Percentiles rank a stretch among this genome's conserved stretches.
Conservation (phyloP, 148 eudicot species). For the Rheum nobile region DNA sequence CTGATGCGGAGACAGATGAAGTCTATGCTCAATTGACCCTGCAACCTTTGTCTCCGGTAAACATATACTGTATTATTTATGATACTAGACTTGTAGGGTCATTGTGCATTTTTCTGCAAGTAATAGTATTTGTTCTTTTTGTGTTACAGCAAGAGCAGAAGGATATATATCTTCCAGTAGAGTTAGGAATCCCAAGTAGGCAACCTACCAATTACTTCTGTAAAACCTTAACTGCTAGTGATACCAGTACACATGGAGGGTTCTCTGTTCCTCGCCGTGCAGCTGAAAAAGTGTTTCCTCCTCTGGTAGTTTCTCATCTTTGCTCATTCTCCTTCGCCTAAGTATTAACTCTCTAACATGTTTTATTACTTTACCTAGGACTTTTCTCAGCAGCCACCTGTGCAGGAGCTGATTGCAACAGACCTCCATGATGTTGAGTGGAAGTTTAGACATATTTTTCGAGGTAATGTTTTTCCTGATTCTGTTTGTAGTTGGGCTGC, state of each 20-base stretch:
- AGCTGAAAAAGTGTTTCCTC: conserved; percentile 99
- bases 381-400: conserved; percentile 90
- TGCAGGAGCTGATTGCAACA: conserved; percentile 91
- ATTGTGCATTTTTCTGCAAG: neutral
- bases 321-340: neutral
- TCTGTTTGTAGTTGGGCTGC: conserved; percentile 5
- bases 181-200: conserved; percentile 82
- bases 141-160: conserved; percentile 84
- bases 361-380: conserved; percentile 39
- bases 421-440: conserved; percentile 97
- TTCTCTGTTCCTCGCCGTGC: conserved; percentile 99
- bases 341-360: neutral
- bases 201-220: conserved; percentile 97
- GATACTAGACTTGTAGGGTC: neutral
- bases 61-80: neutral
- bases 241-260: conserved; percentile 98
- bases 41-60: conserved; percentile 87
- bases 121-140: neutral
- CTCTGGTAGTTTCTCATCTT: conserved; percentile 41
- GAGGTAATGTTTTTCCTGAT: conserved; percentile 35
- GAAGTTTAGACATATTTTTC: conserved; percentile 95
- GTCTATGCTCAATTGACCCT: conserved; percentile 94
- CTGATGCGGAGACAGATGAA: conserved; percentile 92
- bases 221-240: conserved; percentile 96
- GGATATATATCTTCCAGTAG: conserved; percentile 83